These are phyloP conservation scores for Salix purpurea DNA, from an alignment of 345 rosid genomes.

Conservation along the genomic window DNA sequence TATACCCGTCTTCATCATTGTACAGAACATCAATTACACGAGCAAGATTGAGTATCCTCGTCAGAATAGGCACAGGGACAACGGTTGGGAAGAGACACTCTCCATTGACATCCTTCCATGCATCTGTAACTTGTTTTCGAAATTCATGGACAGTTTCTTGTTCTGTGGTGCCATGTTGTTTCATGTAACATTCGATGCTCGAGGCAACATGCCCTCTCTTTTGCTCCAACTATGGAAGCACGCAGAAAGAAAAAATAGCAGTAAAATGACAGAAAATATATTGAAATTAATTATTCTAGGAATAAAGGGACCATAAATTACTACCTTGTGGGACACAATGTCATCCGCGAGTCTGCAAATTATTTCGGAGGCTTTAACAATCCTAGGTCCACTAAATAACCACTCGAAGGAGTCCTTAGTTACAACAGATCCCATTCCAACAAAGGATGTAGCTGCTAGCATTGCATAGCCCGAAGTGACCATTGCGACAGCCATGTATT, in stretches of 20 bases:
- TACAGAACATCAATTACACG: constrained; percentile 24
- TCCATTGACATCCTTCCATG: constrained; percentile 39
- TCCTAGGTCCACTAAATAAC: not conserved
- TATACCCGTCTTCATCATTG: constrained; percentile 26
- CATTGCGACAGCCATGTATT: not conserved
- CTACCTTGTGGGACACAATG: constrained; percentile 12
- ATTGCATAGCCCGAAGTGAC: not conserved
- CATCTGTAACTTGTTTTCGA: not conserved
- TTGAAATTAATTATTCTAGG: not conserved
- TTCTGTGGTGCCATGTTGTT: constrained; percentile 16
- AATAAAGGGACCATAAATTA: no score
- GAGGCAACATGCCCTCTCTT: constrained; percentile 25
- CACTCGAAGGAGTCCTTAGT: constrained; percentile 9
- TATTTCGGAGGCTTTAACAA: not conserved
- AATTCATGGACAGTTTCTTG: constrained; percentile 21
- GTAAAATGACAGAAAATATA: no score
- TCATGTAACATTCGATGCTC: constrained; percentile 34
- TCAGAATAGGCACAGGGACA: constrained; percentile 16
- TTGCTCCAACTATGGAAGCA: constrained; percentile 6
- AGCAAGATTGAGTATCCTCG: constrained; percentile 17
- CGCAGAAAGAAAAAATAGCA: no score
- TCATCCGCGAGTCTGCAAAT: constrained; percentile 15
- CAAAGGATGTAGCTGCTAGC: constrained; percentile 1
- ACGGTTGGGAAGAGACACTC: constrained; percentile 17
- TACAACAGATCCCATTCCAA: constrained; percentile 4